Base-by-base conservation (phyloP, 129 eudicot genomes). In the Helianthus annuus region DNA sequence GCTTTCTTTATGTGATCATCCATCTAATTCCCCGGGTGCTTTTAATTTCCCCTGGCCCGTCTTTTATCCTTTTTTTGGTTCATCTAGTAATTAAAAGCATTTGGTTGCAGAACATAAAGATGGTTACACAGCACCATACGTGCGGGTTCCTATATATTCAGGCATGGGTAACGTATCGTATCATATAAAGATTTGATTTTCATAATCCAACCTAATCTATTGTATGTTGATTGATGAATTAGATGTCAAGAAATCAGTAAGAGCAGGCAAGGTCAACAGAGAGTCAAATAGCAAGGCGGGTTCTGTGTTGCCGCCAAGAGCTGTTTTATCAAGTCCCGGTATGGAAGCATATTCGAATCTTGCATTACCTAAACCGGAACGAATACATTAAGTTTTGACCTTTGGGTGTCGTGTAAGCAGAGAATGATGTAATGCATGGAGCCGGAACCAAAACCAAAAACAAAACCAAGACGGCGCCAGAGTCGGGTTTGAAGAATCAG, bases 271-370 rank as follows among this genome's bases (percentile, higher is more conserved):
- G 15, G 56, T 68, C 44, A 74, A 58, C 63, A 77, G 58, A 32
- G 76, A 71, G 29, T 34, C 48, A 51, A 76, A 76, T 44, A 70
- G 53, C 27, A 82, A 87, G 75, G 76, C 91, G 44, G 73, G 40
- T 76, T 76, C 89, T 36, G 78, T 87, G 85, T 80, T 83, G 68
- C 89, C 88, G 57, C 97, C 97, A 10, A 95, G 97, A 63, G 97
- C 97, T 58, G 90, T 91, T 73, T 86, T 91, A 69, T 91, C 97
- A 17, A 91, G 97, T 80, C 97, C 92, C 69, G 95, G 97, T 91
- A 74, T 16, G 16, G 11, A 4, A 52, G 49, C 42, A 55, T 7
- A 65, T 17, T 52, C 73, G 46, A 10, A 3, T 8, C 6, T 60
- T 48, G 40, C 39, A 54, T 64, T 13, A 34, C n/a, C 55, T 42